Evolutionary conservation across 805 yeast genomes (phyloP), one percentile per base, ranked within the genome.

Genomic region (Saturnispora mendoncae): DNA sequence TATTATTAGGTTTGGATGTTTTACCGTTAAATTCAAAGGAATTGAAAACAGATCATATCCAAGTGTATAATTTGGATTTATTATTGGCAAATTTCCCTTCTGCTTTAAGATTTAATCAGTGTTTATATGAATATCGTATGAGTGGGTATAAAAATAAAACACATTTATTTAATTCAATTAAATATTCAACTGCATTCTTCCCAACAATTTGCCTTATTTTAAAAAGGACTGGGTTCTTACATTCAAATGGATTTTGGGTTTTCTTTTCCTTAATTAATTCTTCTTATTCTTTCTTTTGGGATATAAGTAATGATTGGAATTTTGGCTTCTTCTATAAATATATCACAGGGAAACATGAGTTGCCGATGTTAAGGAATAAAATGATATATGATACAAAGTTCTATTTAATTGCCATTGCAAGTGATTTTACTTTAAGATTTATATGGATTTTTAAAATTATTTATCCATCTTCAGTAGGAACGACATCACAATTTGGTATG

Each of bases 261-360:
- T 31, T 67, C 2, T 53, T 60, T 4, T 62, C 68, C 3, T 53
- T 79, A 1, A 52, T 83, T 31, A 86, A 84, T 56, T 82, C 97
- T 0, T 52, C 75, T 0, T 92, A 83, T 58, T 73, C 94, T 13
- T 83, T 85, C 46, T 64, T 76, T 42, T 92, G 99, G 99, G 99
- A 92, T 59, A 60, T 90, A 10, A 71, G 72, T 38, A 76, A 76
- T 71, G 99, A 92, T 64, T 92, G 98, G 98, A 76, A 78, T 33
- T 67, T 86, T 37, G 71, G 72, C 9, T 52, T 82, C 7, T 66
- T 82, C 51, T 67, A 66, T 34, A 49, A 53, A 29, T 52, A 56
- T 26, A 37, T 58, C 23, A 39, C 44, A 13, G 41, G 49, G 6
- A 38, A 45, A 14, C 37, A 42, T 7, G 47, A 47, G 14, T 33